Conservation (phyloP, 108 stramenopile species). For the Nitzschia sp. region DNA sequence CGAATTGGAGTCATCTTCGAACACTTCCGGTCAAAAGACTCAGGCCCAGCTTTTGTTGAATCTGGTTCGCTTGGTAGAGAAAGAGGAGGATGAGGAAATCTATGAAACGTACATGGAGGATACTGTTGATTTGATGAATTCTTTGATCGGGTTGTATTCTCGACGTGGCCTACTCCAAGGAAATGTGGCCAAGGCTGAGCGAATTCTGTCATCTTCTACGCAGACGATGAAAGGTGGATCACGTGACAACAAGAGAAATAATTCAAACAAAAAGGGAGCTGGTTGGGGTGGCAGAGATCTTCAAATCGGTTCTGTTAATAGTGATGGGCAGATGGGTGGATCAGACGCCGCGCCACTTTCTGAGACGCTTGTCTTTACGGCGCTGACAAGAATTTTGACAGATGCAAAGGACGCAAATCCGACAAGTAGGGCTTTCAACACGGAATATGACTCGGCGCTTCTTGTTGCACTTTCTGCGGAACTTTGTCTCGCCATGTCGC, state of each 20-base stretch:
- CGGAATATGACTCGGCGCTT: conserved; percentile 4
- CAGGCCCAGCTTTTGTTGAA: conserved; percentile 19
- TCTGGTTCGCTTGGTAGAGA: conserved; percentile 27
- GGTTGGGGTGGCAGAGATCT: conserved; percentile 1
- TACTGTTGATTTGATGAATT: conserved; percentile 26
- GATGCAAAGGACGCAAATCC: neutral
- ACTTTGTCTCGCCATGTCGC: conserved; percentile 29
- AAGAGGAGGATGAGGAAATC: neutral
- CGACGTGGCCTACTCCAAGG: conserved; percentile 38
- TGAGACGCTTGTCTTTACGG: conserved; percentile 34
- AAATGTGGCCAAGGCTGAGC: conserved; percentile 23
- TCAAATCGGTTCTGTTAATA: neutral
- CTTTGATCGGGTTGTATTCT: conserved; percentile 32
- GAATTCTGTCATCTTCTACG: conserved; percentile 18
- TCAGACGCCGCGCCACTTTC: conserved; percentile 1
- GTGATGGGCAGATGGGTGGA: neutral
- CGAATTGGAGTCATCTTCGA: neutral
- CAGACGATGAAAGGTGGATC: neutral
- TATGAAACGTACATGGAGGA: conserved; percentile 19
- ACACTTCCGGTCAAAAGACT: neutral
- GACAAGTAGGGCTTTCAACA: neutral
- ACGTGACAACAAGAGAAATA: neutral
- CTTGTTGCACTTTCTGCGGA: conserved; percentile 26
- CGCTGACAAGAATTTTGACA: conserved; percentile 27
- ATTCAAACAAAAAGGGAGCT: neutral